Conservation (phyloP, 257 asterid genomes). For the Salvia hispanica region DNA sequence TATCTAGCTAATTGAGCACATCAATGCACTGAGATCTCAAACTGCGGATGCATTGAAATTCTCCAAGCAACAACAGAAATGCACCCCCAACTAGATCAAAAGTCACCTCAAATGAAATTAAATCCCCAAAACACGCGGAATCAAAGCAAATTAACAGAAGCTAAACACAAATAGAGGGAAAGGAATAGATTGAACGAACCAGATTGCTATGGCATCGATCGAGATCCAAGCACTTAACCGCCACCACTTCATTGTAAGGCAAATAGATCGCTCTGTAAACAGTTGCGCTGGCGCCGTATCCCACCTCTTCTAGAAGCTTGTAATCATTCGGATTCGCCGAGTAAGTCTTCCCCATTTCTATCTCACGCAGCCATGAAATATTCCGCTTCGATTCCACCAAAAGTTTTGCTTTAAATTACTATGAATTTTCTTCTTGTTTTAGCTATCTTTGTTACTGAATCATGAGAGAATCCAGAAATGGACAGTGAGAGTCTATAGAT, state of each 20-base stretch:
- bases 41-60: constrained; percentile 25
- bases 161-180: constrained; percentile 10
- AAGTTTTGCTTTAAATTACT: not conserved
- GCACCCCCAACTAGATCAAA: constrained; percentile 36
- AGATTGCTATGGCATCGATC: constrained; percentile 99
- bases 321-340: constrained; percentile 74
- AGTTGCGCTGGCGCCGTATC: constrained; percentile 93
- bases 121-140: constrained; percentile 8
- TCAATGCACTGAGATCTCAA: constrained; percentile 30
- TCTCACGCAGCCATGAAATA: constrained; percentile 39
- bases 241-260: constrained; percentile 84
- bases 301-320: constrained; percentile 89
- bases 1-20: constrained; percentile 14
- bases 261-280: constrained; percentile 87
- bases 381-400: constrained; percentile 23
- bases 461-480: constrained; percentile 19
- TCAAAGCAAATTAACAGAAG: constrained; percentile 26
- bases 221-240: constrained; percentile 98
- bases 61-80: constrained; percentile 25
- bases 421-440: not conserved
- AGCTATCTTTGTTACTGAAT: constrained; percentile 17
- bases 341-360: constrained; percentile 55
- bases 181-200: constrained; percentile 48
- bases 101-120: constrained; percentile 31
- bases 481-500: constrained; percentile 41